These are phyloP conservation scores for Coemansia sp. DNA, from an alignment of 192 early-diverging fungal species.

Conservation along the genomic window DNA sequence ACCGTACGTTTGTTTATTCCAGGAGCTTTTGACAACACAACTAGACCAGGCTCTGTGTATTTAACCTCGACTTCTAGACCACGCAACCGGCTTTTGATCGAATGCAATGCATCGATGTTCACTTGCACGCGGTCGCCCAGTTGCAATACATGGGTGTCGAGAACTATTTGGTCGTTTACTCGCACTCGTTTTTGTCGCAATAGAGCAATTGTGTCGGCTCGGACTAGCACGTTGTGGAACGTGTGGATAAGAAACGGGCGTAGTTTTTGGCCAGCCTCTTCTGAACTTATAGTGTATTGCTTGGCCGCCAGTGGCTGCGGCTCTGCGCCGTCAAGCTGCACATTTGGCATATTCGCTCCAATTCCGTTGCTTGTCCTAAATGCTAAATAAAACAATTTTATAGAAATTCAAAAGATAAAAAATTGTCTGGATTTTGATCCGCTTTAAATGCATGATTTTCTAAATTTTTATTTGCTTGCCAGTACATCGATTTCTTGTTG, in stretches of 20 bases:
- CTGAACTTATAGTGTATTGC: constrained; percentile 5
- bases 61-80: constrained; percentile 51
- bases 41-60: constrained; percentile 58
- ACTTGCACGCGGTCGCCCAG: constrained; percentile 56
- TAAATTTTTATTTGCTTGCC: too few relatives aligned
- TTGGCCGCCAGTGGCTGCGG: neutral
- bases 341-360: neutral
- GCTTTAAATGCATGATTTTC: neutral
- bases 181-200: constrained; percentile 49
- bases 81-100: constrained; percentile 47
- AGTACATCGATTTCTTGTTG: neutral
- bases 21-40: constrained; percentile 60
- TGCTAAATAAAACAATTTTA: neutral
- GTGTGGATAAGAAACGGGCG: constrained; percentile 31
- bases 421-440: neutral
- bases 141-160: constrained; percentile 54
- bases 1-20: constrained; percentile 36
- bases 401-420: neutral
- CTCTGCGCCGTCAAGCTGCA: neutral
- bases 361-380: neutral
- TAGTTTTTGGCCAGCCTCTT: constrained; percentile 29
- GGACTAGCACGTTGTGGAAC: constrained; percentile 35
- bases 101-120: constrained; percentile 41
- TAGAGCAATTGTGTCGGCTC: constrained; percentile 23
- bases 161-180: constrained; percentile 56